Base-by-base conservation (phyloP, 2,329 filamentous ascomycete species). In the Sporothrix dimorphospora region DNA sequence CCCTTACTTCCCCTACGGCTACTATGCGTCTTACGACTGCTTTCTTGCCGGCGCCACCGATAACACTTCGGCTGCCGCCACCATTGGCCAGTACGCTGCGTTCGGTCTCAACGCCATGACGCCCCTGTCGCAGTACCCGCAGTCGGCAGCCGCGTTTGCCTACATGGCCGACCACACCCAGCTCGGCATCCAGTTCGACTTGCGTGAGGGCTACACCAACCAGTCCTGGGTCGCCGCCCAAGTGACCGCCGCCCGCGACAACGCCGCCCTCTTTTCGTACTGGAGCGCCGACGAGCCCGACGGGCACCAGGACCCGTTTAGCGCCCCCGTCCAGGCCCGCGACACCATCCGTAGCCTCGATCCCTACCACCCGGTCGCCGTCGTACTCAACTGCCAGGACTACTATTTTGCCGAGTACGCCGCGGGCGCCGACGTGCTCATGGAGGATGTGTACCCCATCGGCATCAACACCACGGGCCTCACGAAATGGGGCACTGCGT, bases 371-470 rank as follows among this genome's bases (percentile, higher is more conserved):
- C 88, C 88, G 0, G 84, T 89, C 1, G 85, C 85, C 1, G 80
- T 90, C 4, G 85, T 85, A 1, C 83, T 91, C 59, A 90, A 90
- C 79, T 90, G 89, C 81, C 83, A 85, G 71, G 85, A 90, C 79
- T 90, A 88, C 79, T 85, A 89, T 79, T 90, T 88, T 77, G 78
- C 79, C 2, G 79, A 85, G 14, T 90, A 91, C 80, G 81, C 84
- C 0, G 72, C 51, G 1, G 77, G 80, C 1, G 84, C 86, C 4
- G 88, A 90, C 77, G 85, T 90, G 74, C 79, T 91, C 74, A 86
- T 90, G 81, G 83, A 84, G 40, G 88, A 90, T 75, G 83, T 84
- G 0, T 91, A 90, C 77, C 88, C 88, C 0, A 83, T 91, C 73
- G 86, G 83, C 40, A 85, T 86, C 75, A 88, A 89, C 79, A 79